Conservation (phyloP, 2,329 filamentous ascomycete genomes). For the Conoideocrella luteorostrata region DNA sequence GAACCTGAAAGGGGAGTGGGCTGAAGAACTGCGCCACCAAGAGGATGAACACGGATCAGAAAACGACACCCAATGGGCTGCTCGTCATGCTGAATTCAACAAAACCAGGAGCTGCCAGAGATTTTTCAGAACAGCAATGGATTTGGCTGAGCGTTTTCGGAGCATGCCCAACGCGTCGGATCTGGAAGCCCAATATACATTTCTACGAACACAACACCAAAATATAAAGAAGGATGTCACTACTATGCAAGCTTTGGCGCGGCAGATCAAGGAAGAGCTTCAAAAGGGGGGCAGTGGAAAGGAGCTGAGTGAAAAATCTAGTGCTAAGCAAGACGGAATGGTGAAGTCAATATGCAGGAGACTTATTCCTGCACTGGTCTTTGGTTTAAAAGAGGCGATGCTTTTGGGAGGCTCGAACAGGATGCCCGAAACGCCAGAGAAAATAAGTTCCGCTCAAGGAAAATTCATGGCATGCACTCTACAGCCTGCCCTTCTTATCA, state of each 20-base stretch:
- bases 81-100: not conserved
- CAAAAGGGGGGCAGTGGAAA: not conserved
- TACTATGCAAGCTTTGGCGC: not conserved
- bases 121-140: not conserved
- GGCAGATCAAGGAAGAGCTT: not conserved
- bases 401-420: slow-evolving; percentile 14
- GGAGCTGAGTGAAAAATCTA: not conserved
- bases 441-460: not conserved
- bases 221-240: not conserved
- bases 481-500: slow-evolving; percentile 5
- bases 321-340: not conserved
- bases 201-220: not conserved
- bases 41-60: not conserved
- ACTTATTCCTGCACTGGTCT: slow-evolving; percentile 20
- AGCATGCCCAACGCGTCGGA: slow-evolving; percentile 4
- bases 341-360: slow-evolving; percentile 11
- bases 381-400: slow-evolving; percentile 15
- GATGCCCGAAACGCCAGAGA: not conserved
- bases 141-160: not conserved
- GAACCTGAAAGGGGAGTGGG: slow-evolving; percentile 1
- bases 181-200: not conserved
- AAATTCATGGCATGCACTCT: slow-evolving; percentile 10
- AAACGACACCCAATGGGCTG: not conserved
- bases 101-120: not conserved
- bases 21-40: not conserved